Evolutionary conservation across 371 early-diverging fungal genomes (phyloP), one percentile per base, ranked within the genome.

Genomic region (Mortierella sp.): DNA sequence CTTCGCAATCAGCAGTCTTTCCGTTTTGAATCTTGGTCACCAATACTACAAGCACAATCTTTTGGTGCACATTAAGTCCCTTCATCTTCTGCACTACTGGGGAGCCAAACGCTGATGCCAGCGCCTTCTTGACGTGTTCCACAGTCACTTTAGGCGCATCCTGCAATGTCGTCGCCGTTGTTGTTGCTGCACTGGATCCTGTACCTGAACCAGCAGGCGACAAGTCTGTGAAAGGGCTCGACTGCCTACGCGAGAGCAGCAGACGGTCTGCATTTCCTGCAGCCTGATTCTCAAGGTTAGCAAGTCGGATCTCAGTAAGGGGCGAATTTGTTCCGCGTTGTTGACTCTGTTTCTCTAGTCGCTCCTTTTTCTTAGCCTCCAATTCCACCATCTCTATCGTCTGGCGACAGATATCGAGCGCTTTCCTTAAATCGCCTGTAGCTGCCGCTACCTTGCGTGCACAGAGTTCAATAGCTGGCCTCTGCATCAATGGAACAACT

Each of bases 371-470:
- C 63, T 86, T 86, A 63, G 85, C 64, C 63, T 96, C 96, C 36
- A 84, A 70, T 83, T 96, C 95, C 5, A 92, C 93, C 53, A 94
- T 69, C 83, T 96, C 96, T 60, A 96, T 89, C 9, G 96, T 94
- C 72, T 94, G 93, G 6, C 94, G 88, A 81, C 96, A 96, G 21
- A 97, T 92, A 86, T 97, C 97, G 40, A 98, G 84, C 0, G 96
- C 98, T 63, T 93, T 94, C 65, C 98, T 86, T 50, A 97, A 66
- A 84, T 98, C 98, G 5, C 98, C 98, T 33, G 95, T 95, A 0
- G 92, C 91, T 13, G 95, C 94, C 1, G 96, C 96, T 3, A 96
- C 93, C 81, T 97, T 98, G 57, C 97, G 89, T 19, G 97, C 96
- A 76, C 96, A 95, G 13, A 98, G 84, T 78, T 98, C 97, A 22